These are phyloP conservation scores for Wickerhamiella brachini DNA, from an alignment of 805 yeast genomes.

Conservation along the genomic window DNA sequence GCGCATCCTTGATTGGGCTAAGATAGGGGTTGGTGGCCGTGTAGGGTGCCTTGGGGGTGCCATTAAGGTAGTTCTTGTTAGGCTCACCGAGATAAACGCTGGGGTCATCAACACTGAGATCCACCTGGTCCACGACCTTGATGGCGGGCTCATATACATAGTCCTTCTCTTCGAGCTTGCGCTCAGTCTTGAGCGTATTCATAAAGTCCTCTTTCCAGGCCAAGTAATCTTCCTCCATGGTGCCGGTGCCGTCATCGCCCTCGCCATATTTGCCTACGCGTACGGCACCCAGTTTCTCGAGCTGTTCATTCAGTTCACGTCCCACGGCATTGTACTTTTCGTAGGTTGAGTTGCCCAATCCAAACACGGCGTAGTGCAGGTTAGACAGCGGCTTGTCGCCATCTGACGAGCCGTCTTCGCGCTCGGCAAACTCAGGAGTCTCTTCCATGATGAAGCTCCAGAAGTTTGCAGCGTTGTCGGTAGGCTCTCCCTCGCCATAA, in stretches of 20 bases:
- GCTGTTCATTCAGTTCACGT: constrained; percentile 36
- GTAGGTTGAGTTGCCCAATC: constrained; percentile 89
- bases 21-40: constrained; percentile 71
- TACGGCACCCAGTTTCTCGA: constrained; percentile 54
- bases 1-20: constrained; percentile 47
- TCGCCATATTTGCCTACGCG: constrained; percentile 66
- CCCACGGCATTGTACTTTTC: constrained; percentile 81
- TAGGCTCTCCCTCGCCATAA: constrained; percentile 97
- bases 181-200: constrained; percentile 46
- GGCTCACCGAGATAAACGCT: constrained; percentile 76
- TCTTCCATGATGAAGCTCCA: constrained; percentile 28
- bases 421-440: constrained; percentile 35
- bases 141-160: constrained; percentile 62
- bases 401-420: constrained; percentile 14
- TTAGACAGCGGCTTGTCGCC: constrained; percentile 29
- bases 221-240: constrained; percentile 89
- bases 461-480: constrained; percentile 82
- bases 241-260: constrained; percentile 92
- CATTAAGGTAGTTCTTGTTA: constrained; percentile 38
- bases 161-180: constrained; percentile 69
- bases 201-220: constrained; percentile 80
- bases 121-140: constrained; percentile 21
- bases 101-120: constrained; percentile 23
- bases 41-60: constrained; percentile 48
- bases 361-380: constrained; percentile 64